Evolutionary conservation across 2,329 filamentous ascomycete species (phyloP).

Genomic region (Aspergillus candidus): DNA sequence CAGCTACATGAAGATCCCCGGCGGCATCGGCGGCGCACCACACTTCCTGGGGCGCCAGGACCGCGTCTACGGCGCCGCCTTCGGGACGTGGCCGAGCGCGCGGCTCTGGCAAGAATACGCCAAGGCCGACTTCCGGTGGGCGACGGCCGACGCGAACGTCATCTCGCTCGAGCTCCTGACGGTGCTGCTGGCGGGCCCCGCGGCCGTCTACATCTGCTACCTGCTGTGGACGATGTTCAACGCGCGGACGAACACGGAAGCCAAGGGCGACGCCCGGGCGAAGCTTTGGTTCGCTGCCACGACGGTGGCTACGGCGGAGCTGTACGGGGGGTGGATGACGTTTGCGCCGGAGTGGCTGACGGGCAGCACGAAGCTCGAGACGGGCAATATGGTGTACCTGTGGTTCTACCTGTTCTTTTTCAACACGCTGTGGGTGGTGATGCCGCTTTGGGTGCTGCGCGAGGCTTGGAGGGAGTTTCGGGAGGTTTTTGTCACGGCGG

Average conservation of each 20-base stretch:
- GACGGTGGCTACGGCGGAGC: constrained; percentile 55
- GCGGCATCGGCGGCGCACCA: constrained; percentile 24
- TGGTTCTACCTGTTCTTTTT: constrained; percentile 61
- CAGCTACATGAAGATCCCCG: constrained; percentile 47
- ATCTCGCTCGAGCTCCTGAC: constrained; percentile 57
- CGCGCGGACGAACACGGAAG: constrained; percentile 8
- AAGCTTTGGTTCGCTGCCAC: constrained; percentile 53
- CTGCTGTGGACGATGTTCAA: constrained; percentile 35
- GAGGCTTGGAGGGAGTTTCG: constrained; percentile 45
- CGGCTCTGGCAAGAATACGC: constrained; percentile 61
- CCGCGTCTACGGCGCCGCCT: constrained; percentile 54
- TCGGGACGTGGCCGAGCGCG: constrained; percentile 49
- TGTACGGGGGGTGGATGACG: constrained; percentile 61
- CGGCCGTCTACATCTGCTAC: constrained; percentile 54
- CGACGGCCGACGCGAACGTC: constrained; percentile 52
- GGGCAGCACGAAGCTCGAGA: constrained; percentile 52
- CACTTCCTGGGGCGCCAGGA: constrained; percentile 51
- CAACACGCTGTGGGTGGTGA: constrained; percentile 57
- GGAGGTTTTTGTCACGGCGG: constrained; percentile 28
- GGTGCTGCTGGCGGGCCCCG: constrained; percentile 53
- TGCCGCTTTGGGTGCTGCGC: constrained; percentile 53
- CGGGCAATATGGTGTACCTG: constrained; percentile 55
- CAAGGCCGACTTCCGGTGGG: constrained; percentile 58
- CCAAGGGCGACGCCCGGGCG: constrained; percentile 24
- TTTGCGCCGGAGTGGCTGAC: constrained; percentile 61